A percentile compares a stretch with the other conserved stretches of the same genome.
phyloP scores from a whole-genome alignment of 1,284 basidiomycete genomes.

The Sanghuangporus weigelae region DNA sequence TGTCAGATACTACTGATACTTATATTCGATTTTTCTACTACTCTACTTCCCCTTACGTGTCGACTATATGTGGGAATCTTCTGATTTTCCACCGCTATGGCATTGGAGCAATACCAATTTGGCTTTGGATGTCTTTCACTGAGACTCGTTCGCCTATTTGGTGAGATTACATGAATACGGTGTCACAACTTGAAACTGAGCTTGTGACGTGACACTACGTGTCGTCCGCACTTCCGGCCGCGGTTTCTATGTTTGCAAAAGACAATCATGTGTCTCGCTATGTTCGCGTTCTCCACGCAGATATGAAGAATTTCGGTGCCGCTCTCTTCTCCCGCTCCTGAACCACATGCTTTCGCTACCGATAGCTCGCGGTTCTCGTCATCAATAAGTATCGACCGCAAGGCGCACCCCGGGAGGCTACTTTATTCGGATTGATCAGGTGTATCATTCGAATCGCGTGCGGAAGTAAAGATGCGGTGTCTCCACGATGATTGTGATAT shows the following conservation, averaged over 20 bases:
- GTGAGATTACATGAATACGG: too few species aligned
- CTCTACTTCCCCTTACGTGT: too few species aligned
- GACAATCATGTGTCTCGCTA: neutral
- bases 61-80: too few species aligned
- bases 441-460: neutral
- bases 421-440: neutral
- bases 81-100: too few species aligned
- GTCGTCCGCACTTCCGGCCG: neutral
- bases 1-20: too few species aligned
- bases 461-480: neutral
- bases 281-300: neutral
- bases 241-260: neutral
- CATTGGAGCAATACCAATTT: too few species aligned
- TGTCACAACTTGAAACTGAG: too few species aligned
- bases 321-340: neutral
- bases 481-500: neutral
- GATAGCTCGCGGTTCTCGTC: neutral
- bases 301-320: neutral
- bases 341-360: neutral
- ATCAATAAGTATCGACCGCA: neutral
- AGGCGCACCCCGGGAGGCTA: neutral
- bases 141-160: too few species aligned
- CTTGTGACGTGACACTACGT: neutral
- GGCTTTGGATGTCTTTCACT: too few species aligned
- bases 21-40: too few species aligned